Base-by-base conservation (phyloP, 2,329 filamentous ascomycete species). In the Aspergillus quadrilineatus region DNA sequence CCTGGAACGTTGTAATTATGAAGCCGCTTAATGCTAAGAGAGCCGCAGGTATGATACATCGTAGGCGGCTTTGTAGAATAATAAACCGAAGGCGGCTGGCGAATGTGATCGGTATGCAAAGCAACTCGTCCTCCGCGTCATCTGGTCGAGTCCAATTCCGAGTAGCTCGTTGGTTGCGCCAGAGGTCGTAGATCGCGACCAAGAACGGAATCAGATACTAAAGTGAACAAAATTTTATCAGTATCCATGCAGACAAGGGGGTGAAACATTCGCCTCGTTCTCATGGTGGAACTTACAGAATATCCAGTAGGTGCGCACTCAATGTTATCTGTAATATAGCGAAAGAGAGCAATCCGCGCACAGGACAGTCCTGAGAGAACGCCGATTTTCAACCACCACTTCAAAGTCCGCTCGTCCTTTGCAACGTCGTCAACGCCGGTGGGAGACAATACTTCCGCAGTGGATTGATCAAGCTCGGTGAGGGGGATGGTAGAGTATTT, bases 271-370 rank as follows among this genome's bases (percentile, higher is more conserved):
- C 12, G 7, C 34, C 4, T 10, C 10, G 17, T 43, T 41, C 41
- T 28, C 3, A 8, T 10, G 7, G 10, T 10, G 10, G 14, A 17
- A 61, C 72, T 67, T 68, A 75, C 73, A 51, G 67, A 55, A 62
- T 68, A 70, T 59, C 69, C 70, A 34, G 64, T 45, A 22, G 63
- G 67, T 17, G 73, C 68, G 63, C 80, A 82, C 67, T 81, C 75
- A 10, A 70, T 69, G 46, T 77, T 73, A 26, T 67, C 60, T 9
- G 77, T 67, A 4, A 78, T 67, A 50, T 71, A 70, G 37, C 76
- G 73, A 56, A 76, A 73, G 4, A 80, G 39, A 51, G 76, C 77
- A 14, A 76, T 59, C 32, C 74, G 70, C 50, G 68, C 28, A 47
- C 66, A 69, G 29, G 72, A 53, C 15, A 67, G 59, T 12, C 30